These are phyloP conservation scores for Crithidia acanthocephali DNA, from an alignment of 208 protist species.

Conservation along the genomic window DNA sequence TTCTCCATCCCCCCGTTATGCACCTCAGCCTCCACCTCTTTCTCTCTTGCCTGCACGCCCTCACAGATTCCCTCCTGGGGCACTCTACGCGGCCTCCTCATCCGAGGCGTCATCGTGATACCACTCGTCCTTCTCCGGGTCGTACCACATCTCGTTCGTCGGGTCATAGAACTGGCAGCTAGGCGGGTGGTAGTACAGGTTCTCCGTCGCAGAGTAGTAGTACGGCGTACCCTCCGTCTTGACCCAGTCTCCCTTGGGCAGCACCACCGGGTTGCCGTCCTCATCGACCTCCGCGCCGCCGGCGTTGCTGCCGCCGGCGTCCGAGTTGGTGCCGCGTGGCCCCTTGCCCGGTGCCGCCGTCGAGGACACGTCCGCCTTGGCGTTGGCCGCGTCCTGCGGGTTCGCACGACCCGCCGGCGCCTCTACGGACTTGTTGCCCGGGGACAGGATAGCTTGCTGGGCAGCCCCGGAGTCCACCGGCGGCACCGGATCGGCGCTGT, in stretches of 20 bases:
- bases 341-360: constrained; percentile 26
- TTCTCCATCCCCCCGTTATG: no score
- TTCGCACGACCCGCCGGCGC: constrained; percentile 29
- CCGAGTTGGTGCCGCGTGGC: constrained; percentile 18
- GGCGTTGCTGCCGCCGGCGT: constrained; percentile 7
- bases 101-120: constrained; percentile 65
- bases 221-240: constrained; percentile 84
- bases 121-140: constrained; percentile 90
- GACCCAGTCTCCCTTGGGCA: constrained; percentile 84
- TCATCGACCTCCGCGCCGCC: constrained; percentile 44
- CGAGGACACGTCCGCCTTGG: constrained; percentile 25
- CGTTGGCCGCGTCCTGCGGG: constrained; percentile 18
- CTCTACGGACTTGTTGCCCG: constrained; percentile 29
- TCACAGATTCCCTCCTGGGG: neutral
- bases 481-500: constrained; percentile 5
- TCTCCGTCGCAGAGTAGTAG: constrained; percentile 87
- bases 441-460: constrained; percentile 8
- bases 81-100: constrained; percentile 26
- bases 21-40: no score
- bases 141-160: constrained; percentile 91
- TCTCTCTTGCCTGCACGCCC: neutral
- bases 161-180: constrained; percentile 92
- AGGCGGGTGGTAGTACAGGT: constrained; percentile 91
- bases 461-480: neutral
- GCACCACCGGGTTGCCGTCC: constrained; percentile 55